Conservation (phyloP, 108 stramenopile species). For the Nannochloropsis oceanica region DNA sequence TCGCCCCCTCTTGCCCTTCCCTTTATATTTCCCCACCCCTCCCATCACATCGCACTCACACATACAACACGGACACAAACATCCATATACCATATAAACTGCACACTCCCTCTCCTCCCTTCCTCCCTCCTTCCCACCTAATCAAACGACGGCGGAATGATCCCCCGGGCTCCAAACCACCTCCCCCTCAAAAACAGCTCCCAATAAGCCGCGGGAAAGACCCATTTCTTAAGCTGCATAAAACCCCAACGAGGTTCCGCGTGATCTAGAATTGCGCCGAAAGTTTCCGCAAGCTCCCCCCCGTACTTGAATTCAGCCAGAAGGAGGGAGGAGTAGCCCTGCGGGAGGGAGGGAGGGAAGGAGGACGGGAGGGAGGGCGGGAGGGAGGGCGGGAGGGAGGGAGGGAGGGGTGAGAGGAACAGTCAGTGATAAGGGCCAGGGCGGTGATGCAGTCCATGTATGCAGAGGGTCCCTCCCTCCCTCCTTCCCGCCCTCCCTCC, state of each 20-base stretch:
- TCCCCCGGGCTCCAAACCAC: neutral
- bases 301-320: neutral
- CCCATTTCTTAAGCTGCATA: neutral
- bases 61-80: neutral
- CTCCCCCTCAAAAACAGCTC: neutral
- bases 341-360: neutral
- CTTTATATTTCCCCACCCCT: neutral
- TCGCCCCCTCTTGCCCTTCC: neutral
- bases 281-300: neutral
- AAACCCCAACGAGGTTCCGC: neutral
- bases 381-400: neutral
- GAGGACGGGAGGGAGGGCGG: neutral
- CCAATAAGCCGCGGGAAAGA: neutral
- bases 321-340: neutral
- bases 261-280: neutral
- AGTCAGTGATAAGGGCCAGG: too few species aligned
- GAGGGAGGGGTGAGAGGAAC: neutral
- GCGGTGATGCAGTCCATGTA: neutral
- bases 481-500: neutral
- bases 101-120: neutral
- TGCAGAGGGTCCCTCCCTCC: neutral
- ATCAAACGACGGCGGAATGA: neutral
- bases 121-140: neutral
- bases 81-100: neutral
- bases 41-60: neutral